Conservation (phyloP, 208 protist species). For the Acanthamoeba triangularis region DNA sequence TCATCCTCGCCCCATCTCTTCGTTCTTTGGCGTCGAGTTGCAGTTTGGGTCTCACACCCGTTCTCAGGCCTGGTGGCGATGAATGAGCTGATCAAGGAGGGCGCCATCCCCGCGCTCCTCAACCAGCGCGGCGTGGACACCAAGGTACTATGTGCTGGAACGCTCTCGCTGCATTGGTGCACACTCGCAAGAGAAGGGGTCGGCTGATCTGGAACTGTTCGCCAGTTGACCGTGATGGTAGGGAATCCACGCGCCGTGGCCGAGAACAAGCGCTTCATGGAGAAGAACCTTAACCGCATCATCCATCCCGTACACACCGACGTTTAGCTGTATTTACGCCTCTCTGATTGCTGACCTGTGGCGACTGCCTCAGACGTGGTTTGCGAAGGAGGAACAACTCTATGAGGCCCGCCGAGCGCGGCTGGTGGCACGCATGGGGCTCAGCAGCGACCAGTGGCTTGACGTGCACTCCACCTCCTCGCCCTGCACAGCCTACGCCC, state of each 20-base stretch:
- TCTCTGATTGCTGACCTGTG: not conserved
- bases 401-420: not conserved
- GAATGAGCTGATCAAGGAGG: slow-evolving; percentile 21
- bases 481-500: slow-evolving; percentile 21
- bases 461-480: slow-evolving; percentile 17
- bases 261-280: slow-evolving; percentile 40
- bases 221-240: slow-evolving; percentile 11
- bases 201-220: not conserved
- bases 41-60: not conserved
- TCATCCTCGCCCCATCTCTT: not conserved
- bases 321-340: not conserved
- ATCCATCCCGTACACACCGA: not conserved
- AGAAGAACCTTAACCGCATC: slow-evolving; percentile 57
- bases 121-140: not conserved
- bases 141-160: too few relatives aligned
- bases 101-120: not conserved
- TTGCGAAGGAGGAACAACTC: not conserved
- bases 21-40: not conserved
- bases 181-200: too few relatives aligned
- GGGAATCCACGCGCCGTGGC: not conserved
- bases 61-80: not conserved
- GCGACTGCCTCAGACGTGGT: not conserved
- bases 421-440: not conserved
- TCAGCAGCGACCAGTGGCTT: slow-evolving; percentile 37
- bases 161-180: too few relatives aligned